phyloP scores from a whole-genome alignment of 345 rosid genomes.

The thale cress (Arabidopsis thaliana) region DNA sequence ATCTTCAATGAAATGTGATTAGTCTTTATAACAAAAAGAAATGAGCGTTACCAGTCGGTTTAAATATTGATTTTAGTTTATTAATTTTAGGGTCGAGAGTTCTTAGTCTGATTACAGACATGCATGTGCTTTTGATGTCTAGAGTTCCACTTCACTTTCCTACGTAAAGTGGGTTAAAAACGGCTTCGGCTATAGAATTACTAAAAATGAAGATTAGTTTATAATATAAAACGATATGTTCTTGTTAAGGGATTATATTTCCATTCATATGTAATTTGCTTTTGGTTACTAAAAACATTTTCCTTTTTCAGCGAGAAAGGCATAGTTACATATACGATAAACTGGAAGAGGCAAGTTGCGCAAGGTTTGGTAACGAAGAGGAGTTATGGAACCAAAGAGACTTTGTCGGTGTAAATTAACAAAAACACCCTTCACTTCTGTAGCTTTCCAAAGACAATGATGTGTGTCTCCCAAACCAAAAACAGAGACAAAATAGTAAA shows the following conservation, averaged over 20 bases:
- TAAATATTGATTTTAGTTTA: not conserved
- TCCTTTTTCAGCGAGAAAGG: not conserved
- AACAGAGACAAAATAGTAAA: conserved; percentile 40
- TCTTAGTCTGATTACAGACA: not conserved
- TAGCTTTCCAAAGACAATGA: conserved; percentile 43
- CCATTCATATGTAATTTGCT: not conserved
- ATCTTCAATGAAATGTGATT: not conserved
- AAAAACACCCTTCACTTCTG: conserved; percentile 26
- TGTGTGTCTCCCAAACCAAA: conserved; percentile 41
- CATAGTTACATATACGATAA: conserved; percentile 27
- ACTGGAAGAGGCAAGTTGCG: conserved; percentile 27
- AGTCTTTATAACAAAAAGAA: not conserved
- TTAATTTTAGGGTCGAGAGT: too few relatives aligned
- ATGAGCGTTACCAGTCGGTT: not conserved
- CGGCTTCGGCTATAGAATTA: not conserved
- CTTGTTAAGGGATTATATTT: not conserved
- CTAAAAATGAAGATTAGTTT: not conserved
- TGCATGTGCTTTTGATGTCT: not conserved
- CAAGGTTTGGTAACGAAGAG: conserved; percentile 13
- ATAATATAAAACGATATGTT: too few relatives aligned
- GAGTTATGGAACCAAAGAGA: conserved; percentile 27
- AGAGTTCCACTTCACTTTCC: not conserved
- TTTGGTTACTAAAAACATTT: not conserved
- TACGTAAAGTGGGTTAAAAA: not conserved
- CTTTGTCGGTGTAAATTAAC: conserved; percentile 18